phyloP scores from a whole-genome alignment of 2,329 filamentous ascomycete genomes.

The Ramichloridium luteum region DNA sequence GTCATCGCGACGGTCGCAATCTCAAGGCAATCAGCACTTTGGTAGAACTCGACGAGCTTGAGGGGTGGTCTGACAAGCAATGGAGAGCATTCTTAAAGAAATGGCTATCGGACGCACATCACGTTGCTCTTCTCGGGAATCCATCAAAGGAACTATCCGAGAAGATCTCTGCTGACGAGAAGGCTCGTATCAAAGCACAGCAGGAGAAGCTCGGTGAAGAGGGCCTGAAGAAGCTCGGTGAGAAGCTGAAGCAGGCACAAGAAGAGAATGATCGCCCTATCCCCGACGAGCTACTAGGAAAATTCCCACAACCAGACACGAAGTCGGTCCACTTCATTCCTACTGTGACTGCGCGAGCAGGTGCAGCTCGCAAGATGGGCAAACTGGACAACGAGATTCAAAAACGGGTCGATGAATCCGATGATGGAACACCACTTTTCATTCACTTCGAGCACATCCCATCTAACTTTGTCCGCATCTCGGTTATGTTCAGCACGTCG shows the following conservation, averaged over 20 bases:
- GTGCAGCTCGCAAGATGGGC: conserved; percentile 61
- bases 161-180: conserved; percentile 70
- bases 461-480: conserved; percentile 82
- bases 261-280: conserved; percentile 80
- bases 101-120: conserved; percentile 75
- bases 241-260: conserved; percentile 72
- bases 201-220: conserved; percentile 70
- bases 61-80: conserved; percentile 67
- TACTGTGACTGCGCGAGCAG: conserved; percentile 71
- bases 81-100: conserved; percentile 74
- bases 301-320: conserved; percentile 69
- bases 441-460: conserved; percentile 94
- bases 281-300: conserved; percentile 65
- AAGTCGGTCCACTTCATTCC: conserved; percentile 93
- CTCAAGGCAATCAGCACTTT: conserved; percentile 31
- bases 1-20: conserved; percentile 60
- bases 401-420: conserved; percentile 58
- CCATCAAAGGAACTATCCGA: conserved; percentile 70
- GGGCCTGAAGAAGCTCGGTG: conserved; percentile 61
- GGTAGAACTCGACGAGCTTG: conserved; percentile 51
- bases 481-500: conserved; percentile 66
- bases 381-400: conserved; percentile 58
- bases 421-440: conserved; percentile 59
- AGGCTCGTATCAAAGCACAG: conserved; percentile 63
- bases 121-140: conserved; percentile 77